These are phyloP conservation scores for Trichoderma atrobrunneum DNA, from an alignment of 2,329 filamentous ascomycete species.

Conservation along the genomic window DNA sequence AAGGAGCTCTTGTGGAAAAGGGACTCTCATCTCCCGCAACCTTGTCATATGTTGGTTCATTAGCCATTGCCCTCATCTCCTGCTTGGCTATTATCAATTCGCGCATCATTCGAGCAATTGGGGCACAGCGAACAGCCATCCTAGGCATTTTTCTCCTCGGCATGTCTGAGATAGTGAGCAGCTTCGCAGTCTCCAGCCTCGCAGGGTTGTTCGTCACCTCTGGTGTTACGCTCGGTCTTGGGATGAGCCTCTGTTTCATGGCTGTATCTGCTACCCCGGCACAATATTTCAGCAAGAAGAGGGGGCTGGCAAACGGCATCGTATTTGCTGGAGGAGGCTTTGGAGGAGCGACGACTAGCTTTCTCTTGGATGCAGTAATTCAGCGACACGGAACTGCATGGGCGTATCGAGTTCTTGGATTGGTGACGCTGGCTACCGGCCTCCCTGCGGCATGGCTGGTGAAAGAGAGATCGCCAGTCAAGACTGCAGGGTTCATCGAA, in stretches of 20 bases:
- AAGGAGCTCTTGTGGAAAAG: conserved; percentile 52
- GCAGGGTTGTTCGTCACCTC: conserved; percentile 30
- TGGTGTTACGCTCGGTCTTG: conserved; percentile 27
- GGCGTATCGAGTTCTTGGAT: conserved; percentile 49
- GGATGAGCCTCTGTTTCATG: conserved; percentile 27
- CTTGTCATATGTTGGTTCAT: conserved; percentile 57
- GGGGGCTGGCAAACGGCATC: conserved; percentile 50
- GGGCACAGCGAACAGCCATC: conserved; percentile 44
- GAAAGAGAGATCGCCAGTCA: conserved; percentile 40
- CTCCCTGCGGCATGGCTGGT: conserved; percentile 52
- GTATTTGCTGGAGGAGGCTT: conserved; percentile 49
- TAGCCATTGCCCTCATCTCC: conserved; percentile 47
- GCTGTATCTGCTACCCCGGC: conserved; percentile 45
- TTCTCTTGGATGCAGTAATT: conserved; percentile 44
- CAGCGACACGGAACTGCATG: conserved; percentile 41
- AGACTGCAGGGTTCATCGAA: conserved; percentile 40
- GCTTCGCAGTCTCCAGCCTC: conserved; percentile 28
- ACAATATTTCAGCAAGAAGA: conserved; percentile 50
- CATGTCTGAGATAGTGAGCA: conserved; percentile 39
- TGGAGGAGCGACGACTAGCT: conserved; percentile 47
- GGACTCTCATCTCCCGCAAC: conserved; percentile 49
- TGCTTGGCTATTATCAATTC: conserved; percentile 52
- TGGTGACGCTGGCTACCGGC: conserved; percentile 49
- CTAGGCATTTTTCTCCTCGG: conserved; percentile 51
- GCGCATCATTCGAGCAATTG: conserved; percentile 47